phyloP scores from a whole-genome alignment of 2,329 filamentous ascomycete genomes.

The Clonostachys chloroleuca region DNA sequence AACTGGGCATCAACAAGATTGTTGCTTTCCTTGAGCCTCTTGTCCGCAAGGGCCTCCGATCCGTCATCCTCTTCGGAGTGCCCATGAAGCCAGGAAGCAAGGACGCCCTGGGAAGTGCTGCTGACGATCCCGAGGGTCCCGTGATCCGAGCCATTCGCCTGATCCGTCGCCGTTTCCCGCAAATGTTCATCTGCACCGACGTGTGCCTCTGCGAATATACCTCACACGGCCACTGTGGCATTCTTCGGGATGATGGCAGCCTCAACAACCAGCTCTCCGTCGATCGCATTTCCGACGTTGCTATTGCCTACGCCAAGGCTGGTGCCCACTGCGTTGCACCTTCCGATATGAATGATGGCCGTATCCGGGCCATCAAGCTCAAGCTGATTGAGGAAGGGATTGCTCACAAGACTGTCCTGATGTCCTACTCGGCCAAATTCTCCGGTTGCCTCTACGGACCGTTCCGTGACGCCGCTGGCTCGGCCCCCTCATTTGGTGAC shows the following conservation, averaged over 20 bases:
- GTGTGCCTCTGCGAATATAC: conserved; percentile 99
- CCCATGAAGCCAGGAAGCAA: conserved; percentile 78
- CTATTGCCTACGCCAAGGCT: conserved; percentile 92
- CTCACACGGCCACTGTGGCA: conserved; percentile 94
- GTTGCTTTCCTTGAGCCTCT: conserved; percentile 82
- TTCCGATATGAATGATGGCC: conserved; percentile 98
- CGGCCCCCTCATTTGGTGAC: conserved; percentile 86
- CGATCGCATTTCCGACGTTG: conserved; percentile 94
- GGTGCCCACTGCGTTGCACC: conserved; percentile 96
- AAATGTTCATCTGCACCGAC: conserved; percentile 86
- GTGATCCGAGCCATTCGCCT: conserved; percentile 85
- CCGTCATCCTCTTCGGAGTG: conserved; percentile 94
- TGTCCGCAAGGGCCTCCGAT: conserved; percentile 82
- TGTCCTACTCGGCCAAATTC: conserved; percentile 99
- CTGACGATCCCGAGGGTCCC: conserved; percentile 88
- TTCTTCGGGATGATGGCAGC: conserved; percentile 85
- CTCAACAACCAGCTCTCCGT: conserved; percentile 93
- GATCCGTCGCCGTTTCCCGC: conserved; percentile 78
- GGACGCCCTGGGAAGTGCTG: conserved; percentile 85
- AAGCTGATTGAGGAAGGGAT: conserved; percentile 95
- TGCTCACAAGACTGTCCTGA: conserved; percentile 84
- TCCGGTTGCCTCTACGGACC: conserved; percentile 94
- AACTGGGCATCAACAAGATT: conserved; percentile 82
- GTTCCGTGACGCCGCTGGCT: conserved; percentile 94
- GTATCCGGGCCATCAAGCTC: conserved; percentile 95